These are phyloP conservation scores for Taphrina wiesneri DNA, from an alignment of 1,139 yeast genomes.

Conservation along the genomic window DNA sequence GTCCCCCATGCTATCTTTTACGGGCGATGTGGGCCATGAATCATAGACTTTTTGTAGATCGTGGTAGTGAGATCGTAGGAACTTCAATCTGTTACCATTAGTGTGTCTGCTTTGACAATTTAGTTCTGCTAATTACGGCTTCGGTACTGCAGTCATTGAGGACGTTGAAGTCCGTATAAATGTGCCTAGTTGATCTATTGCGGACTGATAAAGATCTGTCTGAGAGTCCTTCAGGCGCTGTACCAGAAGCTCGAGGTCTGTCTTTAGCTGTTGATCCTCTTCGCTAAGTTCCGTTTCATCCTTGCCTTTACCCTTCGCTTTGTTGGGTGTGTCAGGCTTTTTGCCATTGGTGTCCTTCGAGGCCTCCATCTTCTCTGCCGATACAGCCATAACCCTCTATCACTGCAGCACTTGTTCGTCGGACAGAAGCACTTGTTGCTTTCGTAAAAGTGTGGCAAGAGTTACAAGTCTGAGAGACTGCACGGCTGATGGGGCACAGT, in stretches of 20 bases:
- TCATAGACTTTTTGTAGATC: conserved; percentile 64
- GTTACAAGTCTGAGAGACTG: neutral
- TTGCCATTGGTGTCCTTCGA: neutral
- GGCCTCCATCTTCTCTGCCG: neutral
- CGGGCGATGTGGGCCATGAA: conserved; percentile 56
- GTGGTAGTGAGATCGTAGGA: conserved; percentile 83
- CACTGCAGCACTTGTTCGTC: neutral
- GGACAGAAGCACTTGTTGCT: neutral
- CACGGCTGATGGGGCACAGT: neutral
- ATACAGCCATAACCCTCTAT: neutral
- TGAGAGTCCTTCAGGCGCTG: conserved; percentile 64
- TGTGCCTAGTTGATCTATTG: conserved; percentile 68
- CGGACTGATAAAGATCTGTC: conserved; percentile 55
- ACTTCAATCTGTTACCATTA: conserved; percentile 57
- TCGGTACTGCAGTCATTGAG: conserved; percentile 99
- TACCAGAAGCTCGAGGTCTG: conserved; percentile 82
- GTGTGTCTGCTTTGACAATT: neutral
- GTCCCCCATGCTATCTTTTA: conserved; percentile 59
- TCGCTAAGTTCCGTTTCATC: conserved; percentile 48
- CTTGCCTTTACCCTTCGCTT: conserved; percentile 27
- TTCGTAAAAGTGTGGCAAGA: neutral
- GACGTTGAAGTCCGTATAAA: conserved; percentile 90
- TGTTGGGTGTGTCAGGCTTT: neutral
- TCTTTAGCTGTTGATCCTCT: conserved; percentile 87
- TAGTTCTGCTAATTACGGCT: conserved; percentile 54